Evolutionary conservation across 768 basidiomycete genomes (phyloP), one percentile per base, ranked within the genome.

Genomic region (Hericium coralloides): DNA sequence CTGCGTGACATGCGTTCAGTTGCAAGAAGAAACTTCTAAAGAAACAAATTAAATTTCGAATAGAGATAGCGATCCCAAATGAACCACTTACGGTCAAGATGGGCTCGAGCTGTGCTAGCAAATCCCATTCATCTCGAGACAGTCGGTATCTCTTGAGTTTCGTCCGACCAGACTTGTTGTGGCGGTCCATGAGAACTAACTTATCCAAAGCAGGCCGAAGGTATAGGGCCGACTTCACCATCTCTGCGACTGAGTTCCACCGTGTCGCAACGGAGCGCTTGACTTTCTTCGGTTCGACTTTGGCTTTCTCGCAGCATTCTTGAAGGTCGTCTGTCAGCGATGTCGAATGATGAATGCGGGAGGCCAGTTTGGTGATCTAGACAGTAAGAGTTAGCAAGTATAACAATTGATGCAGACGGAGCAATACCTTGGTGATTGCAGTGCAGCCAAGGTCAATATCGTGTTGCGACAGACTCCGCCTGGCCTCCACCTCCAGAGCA

Each of bases 211-310:
- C 59, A 2, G 37, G 18, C 3, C 58, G 41, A 36, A 69, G 59
- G 4, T 62, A 20, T 8, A 65, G 53, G 3, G 58, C 58, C 14
- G 60, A 55, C 15, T 49, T 39, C 36, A 69, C 49, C n/a, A 62
- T 60, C 26, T 58, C 18, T 2, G 65, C 47, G 15, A 65, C 60
- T 10, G 59, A 62, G 54, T 67, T 69, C 66, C 67, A 69, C 1
- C 62, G 57, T 4, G 67, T 67, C 7, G 63, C 12, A 7, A 68
- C 63, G 9, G 63, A 18, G 6, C 59, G 58, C 8, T 63, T 52
- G 39, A 64, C 60, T 15, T 59, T 23, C 22, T 50, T 47, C 1
- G 51, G 23, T n/a, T 47, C 38, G 18, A 61, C 52, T 12, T 56
- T 25, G 4, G 22, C 12, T 7, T 37, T 37, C 12, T 14, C 25